Percentiles rank a stretch among this genome's conserved stretches.
Conservation (phyloP, 108 stramenopile genomes). For the Nitzschia sp. region DNA sequence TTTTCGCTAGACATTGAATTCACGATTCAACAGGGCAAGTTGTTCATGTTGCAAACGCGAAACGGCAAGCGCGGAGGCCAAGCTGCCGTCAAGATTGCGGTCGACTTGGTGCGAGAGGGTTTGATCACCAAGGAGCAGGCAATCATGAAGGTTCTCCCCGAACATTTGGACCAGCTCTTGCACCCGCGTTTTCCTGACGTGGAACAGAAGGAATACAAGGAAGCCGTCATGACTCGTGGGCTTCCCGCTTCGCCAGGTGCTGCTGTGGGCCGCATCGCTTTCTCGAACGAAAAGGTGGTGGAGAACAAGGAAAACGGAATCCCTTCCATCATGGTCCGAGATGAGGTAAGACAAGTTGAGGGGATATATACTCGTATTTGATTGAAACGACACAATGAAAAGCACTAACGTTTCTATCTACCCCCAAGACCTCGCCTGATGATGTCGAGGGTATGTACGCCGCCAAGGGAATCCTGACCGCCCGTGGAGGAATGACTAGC, state of each 20-base stretch:
- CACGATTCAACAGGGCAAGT: constrained; percentile 85
- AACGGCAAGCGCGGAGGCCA: constrained; percentile 84
- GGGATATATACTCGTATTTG: no score
- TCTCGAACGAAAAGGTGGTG: constrained; percentile 82
- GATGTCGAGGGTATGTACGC: constrained; percentile 92
- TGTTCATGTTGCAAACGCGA: constrained; percentile 89
- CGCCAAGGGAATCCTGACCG: constrained; percentile 80
- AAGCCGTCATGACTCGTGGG: constrained; percentile 19
- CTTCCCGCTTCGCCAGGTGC: constrained; percentile 28
- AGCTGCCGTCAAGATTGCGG: constrained; percentile 85
- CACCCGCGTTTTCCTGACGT: constrained; percentile 76
- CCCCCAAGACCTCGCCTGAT: constrained; percentile 49
- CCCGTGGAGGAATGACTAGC: constrained; percentile 83
- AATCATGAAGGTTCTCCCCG: constrained; percentile 76
- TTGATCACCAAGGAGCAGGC: constrained; percentile 72
- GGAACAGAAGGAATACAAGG: constrained; percentile 42
- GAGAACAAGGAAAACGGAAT: constrained; percentile 62
- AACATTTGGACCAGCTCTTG: constrained; percentile 82
- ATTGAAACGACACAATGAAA: no score
- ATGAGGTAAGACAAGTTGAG: constrained; percentile 31
- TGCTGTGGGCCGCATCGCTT: constrained; percentile 76
- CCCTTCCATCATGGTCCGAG: constrained; percentile 71
- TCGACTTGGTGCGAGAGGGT: constrained; percentile 84
- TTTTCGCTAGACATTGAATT: constrained; percentile 94
- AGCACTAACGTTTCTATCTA: no score